Conservation (phyloP, 2,329 filamentous ascomycete genomes). For the Aspergillus luchuensis region DNA sequence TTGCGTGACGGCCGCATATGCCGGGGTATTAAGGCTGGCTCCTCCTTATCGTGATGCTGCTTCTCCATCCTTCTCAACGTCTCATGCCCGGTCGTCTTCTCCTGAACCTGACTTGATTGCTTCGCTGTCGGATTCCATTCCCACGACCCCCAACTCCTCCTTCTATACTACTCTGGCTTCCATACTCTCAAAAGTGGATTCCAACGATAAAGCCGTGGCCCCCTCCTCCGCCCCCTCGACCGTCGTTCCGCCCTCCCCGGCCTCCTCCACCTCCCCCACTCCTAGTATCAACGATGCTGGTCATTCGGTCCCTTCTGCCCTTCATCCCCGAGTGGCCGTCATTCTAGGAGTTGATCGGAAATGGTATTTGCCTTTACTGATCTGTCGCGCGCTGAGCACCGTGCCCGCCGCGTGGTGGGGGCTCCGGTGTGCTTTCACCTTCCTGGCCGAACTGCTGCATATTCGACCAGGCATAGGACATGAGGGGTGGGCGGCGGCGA, state of each 20-base stretch:
- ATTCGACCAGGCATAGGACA: slow-evolving; percentile 47
- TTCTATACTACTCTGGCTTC: slow-evolving; percentile 14
- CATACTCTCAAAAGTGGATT: slow-evolving; percentile 18
- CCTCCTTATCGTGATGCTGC: slow-evolving; percentile 42
- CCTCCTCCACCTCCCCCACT: slow-evolving; percentile 31
- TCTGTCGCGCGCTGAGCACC: slow-evolving; percentile 71
- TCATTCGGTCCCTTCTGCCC: slow-evolving; percentile 36
- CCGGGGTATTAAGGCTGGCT: slow-evolving; percentile 44
- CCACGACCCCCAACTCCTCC: slow-evolving; percentile 13
- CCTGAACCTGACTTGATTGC: slow-evolving; percentile 29
- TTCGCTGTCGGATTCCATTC: slow-evolving; percentile 16
- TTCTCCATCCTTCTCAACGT: slow-evolving; percentile 35
- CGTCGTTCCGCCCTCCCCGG: slow-evolving; percentile 33
- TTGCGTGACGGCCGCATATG: slow-evolving; percentile 40
- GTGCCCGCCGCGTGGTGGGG: slow-evolving; percentile 73
- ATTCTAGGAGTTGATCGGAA: slow-evolving; percentile 70
- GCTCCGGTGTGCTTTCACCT: slow-evolving; percentile 66
- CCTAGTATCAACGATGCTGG: slow-evolving; percentile 34
- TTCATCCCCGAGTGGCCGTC: slow-evolving; percentile 77
- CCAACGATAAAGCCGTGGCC: slow-evolving; percentile 34
- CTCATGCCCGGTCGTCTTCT: slow-evolving; percentile 28
- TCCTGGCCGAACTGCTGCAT: slow-evolving; percentile 64
- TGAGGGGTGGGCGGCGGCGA: slow-evolving; percentile 44
- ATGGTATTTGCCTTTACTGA: slow-evolving; percentile 73
- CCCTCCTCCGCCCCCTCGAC: slow-evolving; percentile 30